A percentile compares a stretch with the other conserved stretches of the same genome.
phyloP scores from a whole-genome alignment of 1,284 basidiomycete genomes.

The Apiotrichum laibachii region DNA sequence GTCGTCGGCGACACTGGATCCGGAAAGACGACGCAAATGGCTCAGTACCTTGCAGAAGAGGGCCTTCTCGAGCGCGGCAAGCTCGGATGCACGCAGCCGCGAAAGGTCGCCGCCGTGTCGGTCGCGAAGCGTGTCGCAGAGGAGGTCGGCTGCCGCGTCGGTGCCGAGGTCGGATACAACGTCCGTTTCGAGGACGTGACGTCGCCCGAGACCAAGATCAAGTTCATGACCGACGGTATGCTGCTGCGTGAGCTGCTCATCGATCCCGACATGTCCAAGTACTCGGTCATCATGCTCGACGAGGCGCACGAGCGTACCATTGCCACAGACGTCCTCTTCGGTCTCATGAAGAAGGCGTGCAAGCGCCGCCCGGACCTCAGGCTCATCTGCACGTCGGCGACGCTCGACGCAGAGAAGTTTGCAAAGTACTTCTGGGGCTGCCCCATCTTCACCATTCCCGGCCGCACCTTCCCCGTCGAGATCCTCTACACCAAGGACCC shows the following conservation, averaged over 20 bases:
- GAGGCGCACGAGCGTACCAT: slow-evolving; percentile 99
- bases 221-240: slow-evolving; percentile 99
- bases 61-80: slow-evolving; percentile 81
- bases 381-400: slow-evolving; percentile 96
- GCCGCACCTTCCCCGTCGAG: slow-evolving; percentile 97
- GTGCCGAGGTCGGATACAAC: slow-evolving; percentile 95
- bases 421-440: slow-evolving; percentile 98
- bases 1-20: slow-evolving; percentile 95
- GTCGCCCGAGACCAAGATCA: slow-evolving; percentile 95
- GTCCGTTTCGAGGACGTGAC: slow-evolving; percentile 99
- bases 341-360: slow-evolving; percentile 92
- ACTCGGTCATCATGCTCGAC: slow-evolving; percentile 96
- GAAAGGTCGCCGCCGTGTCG: slow-evolving; percentile 98
- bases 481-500: slow-evolving; percentile 97
- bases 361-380: slow-evolving; percentile 93
- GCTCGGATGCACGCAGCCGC: slow-evolving; percentile 96
- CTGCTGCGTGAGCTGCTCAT: slow-evolving; percentile 93
- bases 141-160: slow-evolving; percentile 93
- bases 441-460: slow-evolving; percentile 99
- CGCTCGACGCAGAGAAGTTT: slow-evolving; percentile 98
- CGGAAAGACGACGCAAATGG: slow-evolving; percentile 92
- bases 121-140: slow-evolving; percentile 98
- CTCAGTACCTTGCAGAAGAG: slow-evolving; percentile 85
- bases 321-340: slow-evolving; percentile 95
- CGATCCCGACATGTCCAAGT: slow-evolving; percentile 86